These are phyloP conservation scores for Adansonia rubrostipa DNA, from an alignment of 441 rosid genomes.

Conservation along the genomic window DNA sequence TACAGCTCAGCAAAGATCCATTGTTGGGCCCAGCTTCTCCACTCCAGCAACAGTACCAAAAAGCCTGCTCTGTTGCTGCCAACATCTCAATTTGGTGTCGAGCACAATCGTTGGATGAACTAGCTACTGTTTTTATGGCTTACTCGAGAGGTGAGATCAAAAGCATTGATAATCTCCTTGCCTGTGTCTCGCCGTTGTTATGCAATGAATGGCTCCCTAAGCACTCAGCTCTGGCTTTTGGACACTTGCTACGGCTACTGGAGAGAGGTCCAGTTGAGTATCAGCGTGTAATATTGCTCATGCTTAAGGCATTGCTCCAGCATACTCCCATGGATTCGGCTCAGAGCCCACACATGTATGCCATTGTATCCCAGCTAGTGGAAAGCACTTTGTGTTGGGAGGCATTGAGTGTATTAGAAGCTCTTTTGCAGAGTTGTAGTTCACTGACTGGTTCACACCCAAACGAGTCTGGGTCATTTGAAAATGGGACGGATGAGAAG, in stretches of 20 bases:
- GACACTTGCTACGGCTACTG: slow-evolving; percentile 85
- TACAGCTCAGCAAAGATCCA: slow-evolving; percentile 84
- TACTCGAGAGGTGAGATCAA: slow-evolving; percentile 81
- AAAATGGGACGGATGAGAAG: slow-evolving; percentile 84
- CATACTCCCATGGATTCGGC: slow-evolving; percentile 99
- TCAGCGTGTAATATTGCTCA: slow-evolving; percentile 86
- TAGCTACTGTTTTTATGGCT: slow-evolving; percentile 74
- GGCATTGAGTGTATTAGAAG: slow-evolving; percentile 90
- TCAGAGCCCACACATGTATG: slow-evolving; percentile 97
- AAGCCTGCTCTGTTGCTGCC: slow-evolving; percentile 85
- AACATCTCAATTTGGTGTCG: slow-evolving; percentile 90
- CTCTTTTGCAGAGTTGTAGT: slow-evolving; percentile 95
- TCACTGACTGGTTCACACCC: slow-evolving; percentile 73
- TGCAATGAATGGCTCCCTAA: slow-evolving; percentile 97
- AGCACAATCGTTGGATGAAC: slow-evolving; percentile 74
- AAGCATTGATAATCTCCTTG: slow-evolving; percentile 79
- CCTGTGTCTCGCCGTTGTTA: slow-evolving; percentile 81
- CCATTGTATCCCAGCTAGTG: slow-evolving; percentile 91
- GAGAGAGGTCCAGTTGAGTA: slow-evolving; percentile 97
- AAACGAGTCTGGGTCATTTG: slow-evolving; percentile 64
- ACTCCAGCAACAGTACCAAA: slow-evolving; percentile 84
- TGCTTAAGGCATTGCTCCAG: slow-evolving; percentile 95
- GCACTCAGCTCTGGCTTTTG: slow-evolving; percentile 96
- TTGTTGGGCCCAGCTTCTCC: slow-evolving; percentile 66
- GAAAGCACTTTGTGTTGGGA: slow-evolving; percentile 98